Evolutionary conservation across 257 asterid genomes (phyloP), one percentile per base, ranked within the genome.

Genomic region (Solanum pennellii): DNA sequence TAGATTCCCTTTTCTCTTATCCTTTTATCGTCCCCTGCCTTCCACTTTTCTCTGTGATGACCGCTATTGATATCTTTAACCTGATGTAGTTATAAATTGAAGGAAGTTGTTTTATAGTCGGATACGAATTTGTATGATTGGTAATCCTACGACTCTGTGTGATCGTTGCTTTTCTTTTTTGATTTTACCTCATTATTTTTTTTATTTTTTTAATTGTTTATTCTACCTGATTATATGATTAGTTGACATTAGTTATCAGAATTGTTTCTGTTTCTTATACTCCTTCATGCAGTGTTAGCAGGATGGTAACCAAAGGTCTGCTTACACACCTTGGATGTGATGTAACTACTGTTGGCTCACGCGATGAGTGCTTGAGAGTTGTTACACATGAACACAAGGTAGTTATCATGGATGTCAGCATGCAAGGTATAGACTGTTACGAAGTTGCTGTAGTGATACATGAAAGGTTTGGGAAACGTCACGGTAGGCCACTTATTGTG

Each of bases 271-370:
- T 80, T 29, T 59, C 52, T 79, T 2, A 25, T 49, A 29, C 69
- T 49, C 69, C 37, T 49, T 31, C 44, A 29, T 82, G 31, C 93
- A 97, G 99, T 89, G 95, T 96, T 79, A 96, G 99, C 60, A 95
- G 98, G 83, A 93, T 88, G 95, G 98, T 90, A 83, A 96, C 99
- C 74, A 94, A 92, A 93, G 98, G 98, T 83, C 97, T 97, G 77
- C 98, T 97, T 2, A 85, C 91, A 35, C 99, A 95, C 94, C 93
- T 97, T 16, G 99, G 99, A 39, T 97, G 98, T 86, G 98, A 96
- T 80, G 99, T 96, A 72, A 84, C 93, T 74, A 92, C 97, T 10
- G 97, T 94, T 85, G 89, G 92, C 35, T 92, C 99, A 2, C 94
- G 92, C 25, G 99, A 96, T 1, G 99, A 97, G 91, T 96, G 99